Percentiles rank a stretch among this genome's conserved stretches.
Evolutionary conservation across 2,329 filamentous ascomycete genomes (phyloP).

Genomic region (Phaeosphaeriaceae sp.): DNA sequence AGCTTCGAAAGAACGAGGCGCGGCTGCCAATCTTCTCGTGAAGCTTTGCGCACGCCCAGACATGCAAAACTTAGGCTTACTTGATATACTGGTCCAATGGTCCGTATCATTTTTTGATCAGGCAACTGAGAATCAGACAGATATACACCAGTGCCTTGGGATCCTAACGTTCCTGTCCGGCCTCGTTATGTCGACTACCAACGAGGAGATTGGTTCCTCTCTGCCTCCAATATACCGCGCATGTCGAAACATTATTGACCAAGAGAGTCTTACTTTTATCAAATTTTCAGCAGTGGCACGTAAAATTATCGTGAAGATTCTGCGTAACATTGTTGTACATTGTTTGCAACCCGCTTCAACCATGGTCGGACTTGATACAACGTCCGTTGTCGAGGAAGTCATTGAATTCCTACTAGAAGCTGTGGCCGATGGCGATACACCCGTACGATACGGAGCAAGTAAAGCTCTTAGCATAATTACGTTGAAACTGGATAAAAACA

Average conservation of each 20-base stretch:
- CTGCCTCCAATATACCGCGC: constrained; percentile 70
- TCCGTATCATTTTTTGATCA: constrained; percentile 67
- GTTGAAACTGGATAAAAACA: constrained; percentile 75
- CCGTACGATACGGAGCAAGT: constrained; percentile 86
- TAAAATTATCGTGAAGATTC: constrained; percentile 84
- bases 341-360: constrained; percentile 56
- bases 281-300: constrained; percentile 78
- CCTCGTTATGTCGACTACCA: constrained; percentile 72
- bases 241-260: constrained; percentile 65
- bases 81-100: constrained; percentile 73
- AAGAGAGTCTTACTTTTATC: constrained; percentile 61
- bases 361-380: constrained; percentile 45
- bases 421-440: constrained; percentile 86
- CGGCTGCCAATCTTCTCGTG: constrained; percentile 82
- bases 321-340: constrained; percentile 74
- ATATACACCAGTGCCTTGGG: constrained; percentile 79
- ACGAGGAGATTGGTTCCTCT: constrained; percentile 73
- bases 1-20: constrained; percentile 86
- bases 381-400: constrained; percentile 69
- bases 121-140: constrained; percentile 48
- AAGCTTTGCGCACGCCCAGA: constrained; percentile 82
- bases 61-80: constrained; percentile 79
- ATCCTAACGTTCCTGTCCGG: constrained; percentile 80
- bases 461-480: constrained; percentile 91
- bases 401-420: constrained; percentile 82